Base-by-base conservation (phyloP, 169 alveolate species). In the Cryptosporidium felis region DNA sequence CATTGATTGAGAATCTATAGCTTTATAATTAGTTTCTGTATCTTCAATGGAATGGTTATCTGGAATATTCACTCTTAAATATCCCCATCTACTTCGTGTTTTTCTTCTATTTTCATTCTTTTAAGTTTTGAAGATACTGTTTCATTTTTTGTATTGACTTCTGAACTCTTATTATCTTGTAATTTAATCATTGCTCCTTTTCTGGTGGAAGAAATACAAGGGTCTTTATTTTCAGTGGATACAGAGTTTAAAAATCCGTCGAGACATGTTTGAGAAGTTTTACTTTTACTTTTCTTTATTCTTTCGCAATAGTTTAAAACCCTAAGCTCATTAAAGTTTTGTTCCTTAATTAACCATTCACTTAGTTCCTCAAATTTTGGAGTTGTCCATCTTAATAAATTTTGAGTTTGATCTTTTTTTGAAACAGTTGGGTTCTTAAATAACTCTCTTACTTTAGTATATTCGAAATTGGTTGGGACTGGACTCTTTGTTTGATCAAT, bases 361-460 rank as follows among this genome's bases (percentile, higher is more conserved):
- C 88, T 89, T 79, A 94, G 89, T 14, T 91, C 96, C 51, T 92
- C 94, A 46, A 80, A 90, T 51, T 92, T 89, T 5, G 93, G 89
- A 45, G 85, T 93, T 21, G 63, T 80, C 95, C 94, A 91, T 44
- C 88, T 88, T 26, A 92, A 66, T 21, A 38, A 40, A 12, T 74
- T 41, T 51, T 81, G 63, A 36, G 89, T 49, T 41, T 91, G 89
- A 18, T 82, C 91, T 44, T 62, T 74, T 32, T 62, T 65, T 23
- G 81, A 62, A 9, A 88, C 93, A 9, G 93, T 90, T 3, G 96
- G 94, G 59, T 80, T 88, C 38, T 89, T 66, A 88, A 94, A 92
- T 38, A 90, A 88, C 26, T 92, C 91, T 56, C 96, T 80, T 3
- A 95, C 97, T 62, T 89, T 91, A 32, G 34, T 80, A 82, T 53